phyloP scores from a whole-genome alignment of 768 basidiomycete species.

The Hypholoma fasciculare region DNA sequence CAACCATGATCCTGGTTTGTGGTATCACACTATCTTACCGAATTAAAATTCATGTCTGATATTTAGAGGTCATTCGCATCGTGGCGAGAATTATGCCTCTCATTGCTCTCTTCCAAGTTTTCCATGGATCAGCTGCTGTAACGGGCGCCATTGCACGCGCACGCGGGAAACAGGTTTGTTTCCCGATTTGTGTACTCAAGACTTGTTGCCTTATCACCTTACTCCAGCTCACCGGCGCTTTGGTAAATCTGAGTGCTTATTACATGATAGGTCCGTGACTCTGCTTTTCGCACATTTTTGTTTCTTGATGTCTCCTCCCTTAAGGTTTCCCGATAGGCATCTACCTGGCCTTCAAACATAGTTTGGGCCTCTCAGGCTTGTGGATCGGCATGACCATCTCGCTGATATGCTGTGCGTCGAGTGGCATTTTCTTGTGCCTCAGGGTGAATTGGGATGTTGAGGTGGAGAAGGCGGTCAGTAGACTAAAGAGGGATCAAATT shows the following conservation, averaged over 20 bases:
- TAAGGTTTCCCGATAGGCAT: slow-evolving; percentile 78
- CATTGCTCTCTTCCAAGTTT: slow-evolving; percentile 77
- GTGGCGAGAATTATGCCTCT: slow-evolving; percentile 71
- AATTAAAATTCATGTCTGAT: background rate
- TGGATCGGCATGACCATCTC: slow-evolving; percentile 82
- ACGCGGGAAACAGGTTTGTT: slow-evolving; percentile 66
- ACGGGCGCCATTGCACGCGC: slow-evolving; percentile 78
- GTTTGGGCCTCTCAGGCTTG: slow-evolving; percentile 63
- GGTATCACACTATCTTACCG: background rate
- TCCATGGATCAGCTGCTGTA: slow-evolving; percentile 71
- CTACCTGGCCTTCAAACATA: slow-evolving; percentile 61
- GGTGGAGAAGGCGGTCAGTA: slow-evolving; percentile 50
- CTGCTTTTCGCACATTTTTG: background rate
- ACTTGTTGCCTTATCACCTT: slow-evolving; percentile 61
- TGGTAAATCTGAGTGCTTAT: slow-evolving; percentile 50
- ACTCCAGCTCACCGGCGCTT: background rate
- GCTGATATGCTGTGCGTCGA: slow-evolving; percentile 51
- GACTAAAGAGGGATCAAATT: background rate
- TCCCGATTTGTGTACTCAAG: slow-evolving; percentile 45
- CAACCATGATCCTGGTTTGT: slow-evolving; percentile 56
- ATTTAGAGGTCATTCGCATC: slow-evolving; percentile 47
- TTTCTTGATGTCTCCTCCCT: slow-evolving; percentile 21
- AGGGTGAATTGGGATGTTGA: slow-evolving; percentile 70
- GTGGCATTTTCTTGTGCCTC: slow-evolving; percentile 55
- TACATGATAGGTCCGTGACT: slow-evolving; percentile 60